Conservation (phyloP, 2,329 filamentous ascomycete species). For the Fusarium duplospermum region DNA sequence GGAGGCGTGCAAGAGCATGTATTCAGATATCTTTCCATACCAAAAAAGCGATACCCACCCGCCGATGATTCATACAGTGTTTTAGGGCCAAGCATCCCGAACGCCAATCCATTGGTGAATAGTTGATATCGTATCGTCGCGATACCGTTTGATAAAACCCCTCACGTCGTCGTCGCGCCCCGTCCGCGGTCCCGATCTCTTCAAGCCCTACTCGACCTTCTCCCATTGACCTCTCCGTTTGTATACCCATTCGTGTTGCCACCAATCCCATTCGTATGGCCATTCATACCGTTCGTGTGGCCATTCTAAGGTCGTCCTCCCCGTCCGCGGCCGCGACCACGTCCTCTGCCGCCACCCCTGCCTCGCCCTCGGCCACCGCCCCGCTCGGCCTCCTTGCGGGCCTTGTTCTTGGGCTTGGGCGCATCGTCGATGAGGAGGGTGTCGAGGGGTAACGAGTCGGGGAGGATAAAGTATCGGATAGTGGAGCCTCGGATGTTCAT, state of each 20-base stretch:
- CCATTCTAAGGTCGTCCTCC: slow-evolving; percentile 45
- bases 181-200: slow-evolving; percentile 23
- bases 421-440: slow-evolving; percentile 96
- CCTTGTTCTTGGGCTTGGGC: slow-evolving; percentile 99
- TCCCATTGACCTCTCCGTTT: not conserved
- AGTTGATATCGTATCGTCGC: slow-evolving; percentile 43
- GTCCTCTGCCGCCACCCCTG: slow-evolving; percentile 65
- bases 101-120: slow-evolving; percentile 48
- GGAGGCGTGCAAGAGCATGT: slow-evolving; percentile 43
- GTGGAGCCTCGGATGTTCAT: slow-evolving; percentile 98
- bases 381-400: slow-evolving; percentile 85
- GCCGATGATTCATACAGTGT: slow-evolving; percentile 43
- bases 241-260: not conserved
- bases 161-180: slow-evolving; percentile 23
- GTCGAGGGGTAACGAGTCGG: slow-evolving; percentile 93
- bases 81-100: slow-evolving; percentile 50
- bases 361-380: slow-evolving; percentile 65
- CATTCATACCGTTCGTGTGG: not conserved
- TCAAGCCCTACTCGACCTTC: not conserved
- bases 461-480: slow-evolving; percentile 96
- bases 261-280: not conserved
- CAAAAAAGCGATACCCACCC: slow-evolving; percentile 45
- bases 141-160: slow-evolving; percentile 31
- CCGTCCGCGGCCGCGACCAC: slow-evolving; percentile 59
- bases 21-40: slow-evolving; percentile 48